These are phyloP conservation scores for Trametes cinnabarina DNA, from an alignment of 768 basidiomycete species.

Conservation along the genomic window DNA sequence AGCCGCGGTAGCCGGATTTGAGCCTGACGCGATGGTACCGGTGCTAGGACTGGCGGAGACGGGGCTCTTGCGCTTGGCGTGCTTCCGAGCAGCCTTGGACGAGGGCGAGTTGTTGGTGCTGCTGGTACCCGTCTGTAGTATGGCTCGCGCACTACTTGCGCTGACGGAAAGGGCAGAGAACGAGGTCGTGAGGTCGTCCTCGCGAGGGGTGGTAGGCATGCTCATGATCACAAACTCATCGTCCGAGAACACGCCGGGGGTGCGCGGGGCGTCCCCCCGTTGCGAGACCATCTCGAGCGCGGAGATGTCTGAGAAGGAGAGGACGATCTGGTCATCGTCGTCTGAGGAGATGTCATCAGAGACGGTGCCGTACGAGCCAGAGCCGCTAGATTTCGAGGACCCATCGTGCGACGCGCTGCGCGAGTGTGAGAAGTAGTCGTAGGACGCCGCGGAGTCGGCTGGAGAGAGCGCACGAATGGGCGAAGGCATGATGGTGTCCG, in stretches of 20 bases:
- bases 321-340: slow-evolving; percentile 62
- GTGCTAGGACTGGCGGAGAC: slow-evolving; percentile 5
- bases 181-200: slow-evolving; percentile 17
- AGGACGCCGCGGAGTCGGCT: slow-evolving; percentile 29
- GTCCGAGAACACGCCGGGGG: slow-evolving; percentile 37
- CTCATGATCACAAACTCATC: slow-evolving; percentile 53
- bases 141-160: not conserved
- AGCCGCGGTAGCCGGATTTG: slow-evolving; percentile 1
- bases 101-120: slow-evolving; percentile 2
- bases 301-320: slow-evolving; percentile 39
- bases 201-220: slow-evolving; percentile 30
- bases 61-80: slow-evolving; percentile 8
- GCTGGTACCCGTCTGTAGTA: not conserved
- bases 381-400: slow-evolving; percentile 17
- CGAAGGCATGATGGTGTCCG: slow-evolving; percentile 12
- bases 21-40: not conserved
- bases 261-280: slow-evolving; percentile 19
- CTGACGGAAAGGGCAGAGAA: slow-evolving; percentile 21
- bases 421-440: slow-evolving; percentile 31
- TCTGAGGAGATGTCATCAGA: slow-evolving; percentile 34
- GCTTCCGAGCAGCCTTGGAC: not conserved
- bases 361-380: slow-evolving; percentile 24
- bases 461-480: slow-evolving; percentile 25
- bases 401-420: slow-evolving; percentile 2
- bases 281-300: slow-evolving; percentile 25